Conservation (phyloP, 2,329 filamentous ascomycete species). For the Eutypella sp. region DNA sequence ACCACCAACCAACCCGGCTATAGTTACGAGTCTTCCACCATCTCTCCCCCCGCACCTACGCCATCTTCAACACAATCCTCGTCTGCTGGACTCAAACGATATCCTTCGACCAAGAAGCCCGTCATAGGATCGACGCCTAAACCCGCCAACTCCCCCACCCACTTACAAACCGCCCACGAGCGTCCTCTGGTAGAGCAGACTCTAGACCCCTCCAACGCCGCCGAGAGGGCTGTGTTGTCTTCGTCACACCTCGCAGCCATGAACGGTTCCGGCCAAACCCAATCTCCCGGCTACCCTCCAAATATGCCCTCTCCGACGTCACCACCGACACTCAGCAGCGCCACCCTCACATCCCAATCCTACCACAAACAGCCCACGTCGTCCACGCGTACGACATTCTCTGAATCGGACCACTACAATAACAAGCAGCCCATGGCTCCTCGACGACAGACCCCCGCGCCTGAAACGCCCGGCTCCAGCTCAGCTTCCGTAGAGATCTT, state of each 20-base stretch:
- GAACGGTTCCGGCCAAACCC: conserved; percentile 55
- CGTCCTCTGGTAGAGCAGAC: conserved; percentile 57
- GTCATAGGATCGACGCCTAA: conserved; percentile 69
- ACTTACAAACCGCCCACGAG: conserved; percentile 65
- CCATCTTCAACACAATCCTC: conserved; percentile 47
- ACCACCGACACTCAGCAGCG: conserved; percentile 50
- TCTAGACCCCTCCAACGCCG: conserved; percentile 64
- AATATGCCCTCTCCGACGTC: conserved; percentile 67
- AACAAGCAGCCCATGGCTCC: conserved; percentile 38
- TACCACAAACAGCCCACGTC: conserved; percentile 54
- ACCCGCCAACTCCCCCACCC: conserved; percentile 64
- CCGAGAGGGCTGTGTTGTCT: conserved; percentile 59
- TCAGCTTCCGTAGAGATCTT: conserved; percentile 83
- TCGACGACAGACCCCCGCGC: conserved; percentile 58
- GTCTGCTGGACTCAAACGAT: conserved; percentile 57
- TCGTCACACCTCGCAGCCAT: conserved; percentile 67
- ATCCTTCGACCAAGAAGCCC: conserved; percentile 66
- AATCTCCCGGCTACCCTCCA: conserved; percentile 57
- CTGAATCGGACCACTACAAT: conserved; percentile 42
- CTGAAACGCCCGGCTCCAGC: conserved; percentile 53
- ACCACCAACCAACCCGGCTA: conserved; percentile 39
- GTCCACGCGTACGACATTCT: conserved; percentile 51
- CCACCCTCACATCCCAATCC: conserved; percentile 54
- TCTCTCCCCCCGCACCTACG: conserved; percentile 54
- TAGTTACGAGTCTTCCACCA: conserved; percentile 44